Base-by-base conservation (phyloP, 305 asterid genomes). In the Solanum aculeatissimum region DNA sequence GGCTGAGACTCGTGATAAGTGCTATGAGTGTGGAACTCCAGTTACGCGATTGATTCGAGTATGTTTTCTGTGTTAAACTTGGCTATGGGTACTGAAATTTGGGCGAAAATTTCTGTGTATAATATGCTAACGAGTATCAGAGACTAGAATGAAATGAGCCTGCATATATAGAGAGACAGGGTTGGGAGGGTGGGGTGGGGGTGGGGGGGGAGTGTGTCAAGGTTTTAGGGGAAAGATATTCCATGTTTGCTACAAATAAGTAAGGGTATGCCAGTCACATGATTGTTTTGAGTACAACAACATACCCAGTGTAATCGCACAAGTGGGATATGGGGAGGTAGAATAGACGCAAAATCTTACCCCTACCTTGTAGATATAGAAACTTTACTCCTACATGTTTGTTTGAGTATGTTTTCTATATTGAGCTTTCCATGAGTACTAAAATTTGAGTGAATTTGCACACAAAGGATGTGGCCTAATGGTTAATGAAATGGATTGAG, bases 1-100 rank as follows among this genome's bases (percentile, higher is more conserved):
- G 98, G 98, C 98, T 4, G 91, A 92, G 92, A 90, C 88, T 49
- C 91, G 91, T 14, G 89, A 86, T 66, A 90, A 89, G 85, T 96
- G 99, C 91, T 90, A 90, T 88, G 98, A 93, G 85, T 96, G 99
- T 68, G 98, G 98, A 65, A 82, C 92, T 77, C 92, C 93, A 13
- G 87, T 96, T 83, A 93, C 97, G 45, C 94, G 93, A 60, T 89
- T 96, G 90, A 95, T 96, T 83, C 92, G 98, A 92, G 99, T 96
- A 81, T 21, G 89, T 78, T 53, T 66, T 9, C 43, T 29, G 23
- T 51, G 1, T 18, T 29, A 3, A 29, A 77, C 19, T 77, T 51
- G 29, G 7, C 2, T 72, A 51, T 18, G 47, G 18, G 2, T 29
- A 51, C 47, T 77, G 35, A 18, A 9, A 51, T 49, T 77, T 77